Evolutionary conservation across 2,329 filamentous ascomycete genomes (phyloP).

Genomic region (Cryphonectria naterciae): DNA sequence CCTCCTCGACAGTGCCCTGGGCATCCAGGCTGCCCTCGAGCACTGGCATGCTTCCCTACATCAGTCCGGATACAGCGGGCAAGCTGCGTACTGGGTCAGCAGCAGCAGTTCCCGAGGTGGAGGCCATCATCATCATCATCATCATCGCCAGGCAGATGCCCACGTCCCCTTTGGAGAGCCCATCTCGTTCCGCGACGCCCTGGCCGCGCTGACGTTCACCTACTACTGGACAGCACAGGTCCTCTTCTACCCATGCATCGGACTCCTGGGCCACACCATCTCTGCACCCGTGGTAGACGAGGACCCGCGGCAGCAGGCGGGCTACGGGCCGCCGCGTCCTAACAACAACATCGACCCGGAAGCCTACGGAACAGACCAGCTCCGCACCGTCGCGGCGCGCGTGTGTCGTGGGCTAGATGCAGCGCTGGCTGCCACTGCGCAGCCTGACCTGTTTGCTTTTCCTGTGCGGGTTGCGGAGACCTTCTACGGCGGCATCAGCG

Average conservation of each 20-base stretch:
- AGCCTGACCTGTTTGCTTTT: conserved; percentile 51
- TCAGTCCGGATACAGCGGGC: conserved; percentile 35
- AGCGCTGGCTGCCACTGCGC: conserved; percentile 46
- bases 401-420: conserved; percentile 57
- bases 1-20: conserved; percentile 51
- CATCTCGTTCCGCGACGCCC: conserved; percentile 50
- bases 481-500: conserved; percentile 43
- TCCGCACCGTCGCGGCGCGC: conserved; percentile 51
- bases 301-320: conserved; percentile 41
- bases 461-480: conserved; percentile 48
- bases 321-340: conserved; percentile 43
- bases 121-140: conserved; percentile 21
- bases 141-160: conserved; percentile 31
- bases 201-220: conserved; percentile 52
- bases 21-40: conserved; percentile 52
- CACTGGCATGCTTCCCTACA: conserved; percentile 47
- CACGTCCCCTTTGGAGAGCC: conserved; percentile 50
- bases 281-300: conserved; percentile 49
- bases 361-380: conserved; percentile 51
- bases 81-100: conserved; percentile 45
- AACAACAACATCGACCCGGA: conserved; percentile 47
- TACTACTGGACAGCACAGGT: conserved; percentile 60
- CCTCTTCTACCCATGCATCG: conserved; percentile 53
- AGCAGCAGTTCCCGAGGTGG: neutral
- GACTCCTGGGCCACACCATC: conserved; percentile 48